Evolutionary conservation across 495 filamentous ascomycete species (phyloP), one percentile per base, ranked within the genome.

Genomic region (Trichoderma erinaceum): DNA sequence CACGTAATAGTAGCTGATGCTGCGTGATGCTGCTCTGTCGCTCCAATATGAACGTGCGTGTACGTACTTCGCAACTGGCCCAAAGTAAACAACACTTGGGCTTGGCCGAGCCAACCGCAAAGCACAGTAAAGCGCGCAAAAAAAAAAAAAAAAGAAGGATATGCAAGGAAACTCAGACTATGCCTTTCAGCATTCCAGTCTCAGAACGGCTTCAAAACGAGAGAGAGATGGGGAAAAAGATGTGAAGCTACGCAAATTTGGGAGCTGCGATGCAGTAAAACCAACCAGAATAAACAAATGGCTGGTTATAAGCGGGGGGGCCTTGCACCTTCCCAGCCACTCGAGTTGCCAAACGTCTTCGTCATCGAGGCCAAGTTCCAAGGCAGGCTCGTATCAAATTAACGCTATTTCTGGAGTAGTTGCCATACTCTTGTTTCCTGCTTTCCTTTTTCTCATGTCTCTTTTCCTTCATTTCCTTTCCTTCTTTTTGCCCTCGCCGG

Each of bases 301-400:
- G 56, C 56, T 61, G 56, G 56, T 61, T 27, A 32, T 61, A 29
- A 61, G 56, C 56, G 56, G 56, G 44, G 44, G 56, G 56, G 56
- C 56, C 27, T 32, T 61, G 56, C 56, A 32, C 23, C 56, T 61
- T 61, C 56, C 56, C 56, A 61, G 56, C 56, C 56, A 61, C 56
- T 61, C 56, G 56, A 52, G 16, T 52, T 52, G 23, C 56, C 25
- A 32, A 29, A 15, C 56, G 56, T 61, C 25, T 10, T 61, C 56
- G 27, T 61, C 56, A 61, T 61, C 56, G 56, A 29, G 56, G 56
- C 27, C 44, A 27, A 29, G 13, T 32, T 3, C 56, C 56, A 61
- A 29, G 56, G 56, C 56, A 61, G 56, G 48, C n/a, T 18, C 56
- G 56, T n/a, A 61, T 27, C 56, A 61, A 32, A 61, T 29, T 13